Evolutionary conservation across 2,329 filamentous ascomycete species (phyloP).

Genomic region (Fusarium chlamydosporum): DNA sequence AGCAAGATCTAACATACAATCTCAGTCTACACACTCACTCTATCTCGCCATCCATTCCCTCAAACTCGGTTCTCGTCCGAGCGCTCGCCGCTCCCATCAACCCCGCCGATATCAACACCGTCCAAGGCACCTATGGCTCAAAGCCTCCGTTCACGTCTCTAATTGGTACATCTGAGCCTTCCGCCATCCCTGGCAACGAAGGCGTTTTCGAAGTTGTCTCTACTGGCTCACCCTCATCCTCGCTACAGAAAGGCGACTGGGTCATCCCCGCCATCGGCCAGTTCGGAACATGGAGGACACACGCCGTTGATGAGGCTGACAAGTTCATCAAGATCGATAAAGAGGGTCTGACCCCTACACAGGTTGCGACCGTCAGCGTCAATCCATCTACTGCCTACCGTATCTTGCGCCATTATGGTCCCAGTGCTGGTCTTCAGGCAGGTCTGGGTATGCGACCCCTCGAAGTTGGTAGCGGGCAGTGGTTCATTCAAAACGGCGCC

Average conservation of each 20-base stretch:
- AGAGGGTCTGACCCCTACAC: slow-evolving; percentile 77
- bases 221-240: slow-evolving; percentile 68
- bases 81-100: slow-evolving; percentile 94
- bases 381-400: slow-evolving; percentile 96
- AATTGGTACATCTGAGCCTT: slow-evolving; percentile 82
- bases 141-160: slow-evolving; percentile 82
- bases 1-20: slow-evolving; percentile 3
- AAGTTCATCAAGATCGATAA: slow-evolving; percentile 79
- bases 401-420: slow-evolving; percentile 86
- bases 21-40: slow-evolving; percentile 78
- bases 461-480: slow-evolving; percentile 73
- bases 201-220: slow-evolving; percentile 91
- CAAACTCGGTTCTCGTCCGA: slow-evolving; percentile 78
- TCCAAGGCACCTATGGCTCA: slow-evolving; percentile 94
- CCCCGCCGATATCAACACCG: slow-evolving; percentile 97
- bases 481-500: slow-evolving; percentile 97
- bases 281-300: slow-evolving; percentile 95
- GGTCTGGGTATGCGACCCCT: slow-evolving; percentile 63
- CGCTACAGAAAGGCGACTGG: slow-evolving; percentile 85
- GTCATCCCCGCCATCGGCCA: slow-evolving; percentile 87
- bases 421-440: slow-evolving; percentile 61
- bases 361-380: slow-evolving; percentile 89
- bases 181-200: slow-evolving; percentile 89
- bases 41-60: slow-evolving; percentile 80
- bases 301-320: slow-evolving; percentile 74